Conservation (phyloP, 73 alveolate genomes). For the Stentor coeruleus region DNA sequence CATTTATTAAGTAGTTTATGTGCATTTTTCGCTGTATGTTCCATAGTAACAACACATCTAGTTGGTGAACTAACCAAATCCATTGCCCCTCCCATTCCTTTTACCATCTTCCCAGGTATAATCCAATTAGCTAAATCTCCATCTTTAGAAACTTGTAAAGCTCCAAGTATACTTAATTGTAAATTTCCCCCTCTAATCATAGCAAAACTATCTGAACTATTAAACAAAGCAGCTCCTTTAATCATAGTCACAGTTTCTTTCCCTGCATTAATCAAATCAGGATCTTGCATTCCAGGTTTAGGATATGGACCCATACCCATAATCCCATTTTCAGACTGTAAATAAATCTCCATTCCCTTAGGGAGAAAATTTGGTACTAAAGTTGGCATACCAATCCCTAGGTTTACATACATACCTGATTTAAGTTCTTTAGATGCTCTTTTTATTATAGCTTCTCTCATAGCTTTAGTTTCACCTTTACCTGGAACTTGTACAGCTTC, state of each 20-base stretch:
- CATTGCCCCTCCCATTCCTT: conserved; percentile 94
- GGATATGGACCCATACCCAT: conserved; percentile 86
- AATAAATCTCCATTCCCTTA: conserved; percentile 37
- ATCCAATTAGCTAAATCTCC: conserved; percentile 98
- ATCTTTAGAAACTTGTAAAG: conserved; percentile 67
- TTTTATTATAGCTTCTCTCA: conserved; percentile 54
- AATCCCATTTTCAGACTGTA: conserved; percentile 78
- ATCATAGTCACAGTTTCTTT: conserved; percentile 77
- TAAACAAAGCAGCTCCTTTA: conserved; percentile 80
- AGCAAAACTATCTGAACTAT: conserved; percentile 82
- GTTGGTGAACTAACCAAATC: conserved; percentile 75
- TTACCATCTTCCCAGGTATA: conserved; percentile 92
- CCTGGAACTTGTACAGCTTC: conserved; percentile 35
- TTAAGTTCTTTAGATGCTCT: conserved; percentile 74
- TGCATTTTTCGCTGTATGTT: conserved; percentile 68
- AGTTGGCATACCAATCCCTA: conserved; percentile 88
- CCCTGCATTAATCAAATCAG: conserved; percentile 92
- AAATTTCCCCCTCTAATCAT: conserved; percentile 89
- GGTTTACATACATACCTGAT: conserved; percentile 73
- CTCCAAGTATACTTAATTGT: conserved; percentile 81
- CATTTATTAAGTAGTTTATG: conserved; percentile 57
- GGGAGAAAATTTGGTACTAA: conserved; percentile 49
- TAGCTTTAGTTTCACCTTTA: conserved; percentile 31
- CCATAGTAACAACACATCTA: conserved; percentile 69
- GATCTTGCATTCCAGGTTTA: conserved; percentile 60